phyloP scores from a whole-genome alignment of 208 protist genomes.

The Leishmania gerbilli region DNA sequence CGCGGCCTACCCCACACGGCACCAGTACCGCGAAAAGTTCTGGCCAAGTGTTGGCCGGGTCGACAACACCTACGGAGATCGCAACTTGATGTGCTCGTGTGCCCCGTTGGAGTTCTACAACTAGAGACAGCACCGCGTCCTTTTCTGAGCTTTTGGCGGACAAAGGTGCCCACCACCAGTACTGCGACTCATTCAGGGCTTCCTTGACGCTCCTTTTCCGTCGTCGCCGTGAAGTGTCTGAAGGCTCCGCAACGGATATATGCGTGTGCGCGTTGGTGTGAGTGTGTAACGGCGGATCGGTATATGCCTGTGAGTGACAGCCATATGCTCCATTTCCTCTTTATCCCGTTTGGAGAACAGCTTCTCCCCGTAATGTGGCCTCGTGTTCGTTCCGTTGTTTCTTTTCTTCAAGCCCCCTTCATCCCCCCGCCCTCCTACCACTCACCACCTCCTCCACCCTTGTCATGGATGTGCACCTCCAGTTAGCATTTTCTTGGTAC shows the following conservation, averaged over 20 bases:
- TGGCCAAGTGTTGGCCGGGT: constrained; percentile 95
- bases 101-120: constrained; percentile 77
- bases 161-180: neutral
- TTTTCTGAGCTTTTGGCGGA: neutral
- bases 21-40: constrained; percentile 91
- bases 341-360: neutral
- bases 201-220: neutral
- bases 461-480: neutral
- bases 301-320: neutral
- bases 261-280: neutral
- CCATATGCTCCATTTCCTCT: neutral
- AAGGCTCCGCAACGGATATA: neutral
- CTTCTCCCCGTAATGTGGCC: neutral
- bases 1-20: constrained; percentile 93
- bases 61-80: constrained; percentile 97
- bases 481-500: neutral
- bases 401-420: too few relatives aligned
- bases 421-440: too few relatives aligned
- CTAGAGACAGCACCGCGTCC: neutral
- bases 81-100: constrained; percentile 95
- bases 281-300: neutral
- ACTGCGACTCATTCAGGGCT: neutral
- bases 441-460: neutral
- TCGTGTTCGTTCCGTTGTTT: neutral
- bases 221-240: too few relatives aligned